phyloP scores from a whole-genome alignment of 1,284 basidiomycete species.

The Microbotryomycetes sp. region DNA sequence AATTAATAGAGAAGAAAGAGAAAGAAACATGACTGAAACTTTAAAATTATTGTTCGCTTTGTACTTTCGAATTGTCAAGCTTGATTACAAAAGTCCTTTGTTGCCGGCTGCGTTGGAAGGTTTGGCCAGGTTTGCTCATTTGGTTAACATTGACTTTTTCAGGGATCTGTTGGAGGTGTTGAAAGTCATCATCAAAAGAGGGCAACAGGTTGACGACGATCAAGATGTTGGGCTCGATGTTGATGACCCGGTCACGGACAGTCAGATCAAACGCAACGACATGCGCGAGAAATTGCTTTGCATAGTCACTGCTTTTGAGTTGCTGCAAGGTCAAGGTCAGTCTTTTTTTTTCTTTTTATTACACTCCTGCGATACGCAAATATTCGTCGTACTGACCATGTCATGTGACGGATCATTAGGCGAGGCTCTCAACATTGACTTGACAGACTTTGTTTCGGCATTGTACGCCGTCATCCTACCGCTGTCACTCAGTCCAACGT shows the following conservation, averaged over 20 bases:
- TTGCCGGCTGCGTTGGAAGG: constrained; percentile 85
- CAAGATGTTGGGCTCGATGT: constrained; percentile 46
- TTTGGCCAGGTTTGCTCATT: constrained; percentile 86
- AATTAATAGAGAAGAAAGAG: constrained; percentile 85
- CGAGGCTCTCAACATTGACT: constrained; percentile 92
- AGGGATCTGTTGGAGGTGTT: constrained; percentile 85
- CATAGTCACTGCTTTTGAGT: constrained; percentile 91
- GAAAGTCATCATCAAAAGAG: constrained; percentile 61
- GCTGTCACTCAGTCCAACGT: constrained; percentile 47
- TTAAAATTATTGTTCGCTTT: constrained; percentile 95
- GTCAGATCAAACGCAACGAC: constrained; percentile 36
- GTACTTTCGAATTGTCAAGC: constrained; percentile 94
- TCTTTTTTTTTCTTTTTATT: constrained; percentile 20
- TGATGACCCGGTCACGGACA: constrained; percentile 41
- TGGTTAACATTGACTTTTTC: constrained; percentile 99
- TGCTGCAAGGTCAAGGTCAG: constrained; percentile 87
- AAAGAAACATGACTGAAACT: constrained; percentile 86
- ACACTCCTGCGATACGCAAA: not conserved
- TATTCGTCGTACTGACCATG: not conserved
- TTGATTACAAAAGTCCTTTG: constrained; percentile 62
- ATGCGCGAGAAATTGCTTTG: constrained; percentile 69
- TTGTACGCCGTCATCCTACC: constrained; percentile 49
- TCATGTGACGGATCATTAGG: constrained; percentile 54
- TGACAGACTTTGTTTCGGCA: constrained; percentile 73
- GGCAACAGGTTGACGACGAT: constrained; percentile 26